Evolutionary conservation across 192 early-diverging fungal species (phyloP).

Genomic region (Backusella liffmaniae): DNA sequence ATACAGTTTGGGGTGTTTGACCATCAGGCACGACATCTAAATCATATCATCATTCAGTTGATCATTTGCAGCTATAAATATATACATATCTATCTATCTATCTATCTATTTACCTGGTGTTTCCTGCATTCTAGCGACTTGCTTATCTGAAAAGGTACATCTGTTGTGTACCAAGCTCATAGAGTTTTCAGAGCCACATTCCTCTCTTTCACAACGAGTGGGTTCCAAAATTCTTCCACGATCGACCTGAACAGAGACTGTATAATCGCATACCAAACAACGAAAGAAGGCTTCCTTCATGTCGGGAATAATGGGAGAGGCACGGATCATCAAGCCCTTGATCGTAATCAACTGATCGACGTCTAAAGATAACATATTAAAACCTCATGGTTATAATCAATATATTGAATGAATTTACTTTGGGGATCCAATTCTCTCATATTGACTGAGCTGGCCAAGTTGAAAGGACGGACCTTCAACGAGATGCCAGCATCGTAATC

Average conservation of each 20-base stretch:
- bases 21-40: constrained; percentile 91
- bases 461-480: constrained; percentile 83
- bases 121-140: constrained; percentile 92
- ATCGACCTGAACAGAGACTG: constrained; percentile 74
- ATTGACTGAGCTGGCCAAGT: constrained; percentile 74
- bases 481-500: constrained; percentile 29
- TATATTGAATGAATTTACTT: constrained; percentile 31
- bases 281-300: constrained; percentile 94
- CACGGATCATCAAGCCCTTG: constrained; percentile 91
- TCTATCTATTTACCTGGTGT: constrained; percentile 66
- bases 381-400: too few species aligned
- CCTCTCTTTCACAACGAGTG: constrained; percentile 72
- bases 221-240: constrained; percentile 90
- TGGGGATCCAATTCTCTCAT: constrained; percentile 94
- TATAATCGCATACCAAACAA: constrained; percentile 87
- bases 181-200: constrained; percentile 77
- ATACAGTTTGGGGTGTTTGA: constrained; percentile 97
- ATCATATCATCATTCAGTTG: not conserved
- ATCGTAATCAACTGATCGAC: constrained; percentile 96
- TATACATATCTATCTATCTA: too few species aligned
- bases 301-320: constrained; percentile 92
- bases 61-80: too few species aligned
- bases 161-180: constrained; percentile 94
- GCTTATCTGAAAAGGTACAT: constrained; percentile 91
- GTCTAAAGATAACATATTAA: constrained; percentile 45